phyloP scores from a whole-genome alignment of 1,284 basidiomycete genomes.

The Cryptococcus sp. region DNA sequence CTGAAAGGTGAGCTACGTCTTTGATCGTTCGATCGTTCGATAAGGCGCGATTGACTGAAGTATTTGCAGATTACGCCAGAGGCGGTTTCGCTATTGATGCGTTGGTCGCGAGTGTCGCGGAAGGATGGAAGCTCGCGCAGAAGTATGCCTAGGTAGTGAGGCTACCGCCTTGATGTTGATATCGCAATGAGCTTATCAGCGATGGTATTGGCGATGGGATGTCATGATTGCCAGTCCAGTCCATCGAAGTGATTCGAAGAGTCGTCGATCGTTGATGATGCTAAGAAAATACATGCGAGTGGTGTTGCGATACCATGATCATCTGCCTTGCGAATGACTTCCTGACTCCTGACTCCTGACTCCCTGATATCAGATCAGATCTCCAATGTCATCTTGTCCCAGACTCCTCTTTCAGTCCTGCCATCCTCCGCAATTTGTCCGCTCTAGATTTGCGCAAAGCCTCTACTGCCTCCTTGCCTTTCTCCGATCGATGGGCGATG shows the following conservation, averaged over 20 bases:
- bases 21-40: not conserved
- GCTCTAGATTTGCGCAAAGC: slow-evolving; percentile 29
- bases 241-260: too few species aligned
- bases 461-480: slow-evolving; percentile 40
- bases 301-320: too few species aligned
- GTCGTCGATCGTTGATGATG: too few species aligned
- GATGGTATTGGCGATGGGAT: too few species aligned
- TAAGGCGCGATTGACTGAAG: not conserved
- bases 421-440: slow-evolving; percentile 34
- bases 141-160: slow-evolving; percentile 8
- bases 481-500: slow-evolving; percentile 47
- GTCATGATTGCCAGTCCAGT: too few species aligned
- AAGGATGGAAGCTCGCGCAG: slow-evolving; percentile 65
- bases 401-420: slow-evolving; percentile 33
- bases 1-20: slow-evolving; percentile 62
- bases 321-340: too few species aligned
- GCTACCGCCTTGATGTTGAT: too few species aligned
- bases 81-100: slow-evolving; percentile 79
- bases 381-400: not conserved
- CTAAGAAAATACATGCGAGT: too few species aligned
- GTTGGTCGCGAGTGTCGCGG: slow-evolving; percentile 69
- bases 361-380: too few species aligned
- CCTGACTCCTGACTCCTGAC: too few species aligned
- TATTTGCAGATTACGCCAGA: slow-evolving; percentile 63
- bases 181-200: too few species aligned